Conservation (phyloP, 202 grass and related monocot species). For the Panicum virgatum region DNA sequence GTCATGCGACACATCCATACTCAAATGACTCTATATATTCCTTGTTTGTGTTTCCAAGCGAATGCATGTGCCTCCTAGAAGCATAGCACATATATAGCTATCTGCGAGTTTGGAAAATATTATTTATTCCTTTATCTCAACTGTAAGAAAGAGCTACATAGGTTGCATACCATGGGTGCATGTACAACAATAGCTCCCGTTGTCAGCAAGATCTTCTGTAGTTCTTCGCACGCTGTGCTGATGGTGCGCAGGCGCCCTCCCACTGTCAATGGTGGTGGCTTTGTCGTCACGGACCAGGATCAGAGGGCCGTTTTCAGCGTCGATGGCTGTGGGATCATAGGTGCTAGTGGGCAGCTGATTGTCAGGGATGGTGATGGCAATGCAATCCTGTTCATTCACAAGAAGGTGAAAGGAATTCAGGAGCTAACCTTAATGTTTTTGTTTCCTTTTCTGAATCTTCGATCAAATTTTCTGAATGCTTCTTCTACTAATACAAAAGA, state of each 20-base stretch:
- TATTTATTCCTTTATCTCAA: not conserved
- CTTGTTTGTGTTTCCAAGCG: slow-evolving; percentile 27
- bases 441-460: not conserved
- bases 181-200: slow-evolving; percentile 50
- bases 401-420: slow-evolving; percentile 46
- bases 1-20: slow-evolving; percentile 51
- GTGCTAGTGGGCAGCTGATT: slow-evolving; percentile 63
- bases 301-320: slow-evolving; percentile 67
- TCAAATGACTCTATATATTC: slow-evolving; percentile 60
- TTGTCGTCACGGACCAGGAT: slow-evolving; percentile 61
- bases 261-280: slow-evolving; percentile 63
- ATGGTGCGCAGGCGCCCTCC: slow-evolving; percentile 76
- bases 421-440: not conserved
- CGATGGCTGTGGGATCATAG: slow-evolving; percentile 79
- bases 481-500: not conserved
- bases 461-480: not conserved
- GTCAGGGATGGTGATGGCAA: slow-evolving; percentile 66
- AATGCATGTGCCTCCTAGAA: not conserved
- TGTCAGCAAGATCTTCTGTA: slow-evolving; percentile 91
- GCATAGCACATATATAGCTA: slow-evolving; percentile 16
- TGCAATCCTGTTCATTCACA: slow-evolving; percentile 68
- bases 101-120: not conserved
- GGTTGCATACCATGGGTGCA: slow-evolving; percentile 44
- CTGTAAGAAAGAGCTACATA: slow-evolving; percentile 28
- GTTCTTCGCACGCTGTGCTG: slow-evolving; percentile 43